A percentile compares a stretch with the other conserved stretches of the same genome.
Conservation (phyloP, 306 rosid genomes). For the Canavalia ensiformis region DNA sequence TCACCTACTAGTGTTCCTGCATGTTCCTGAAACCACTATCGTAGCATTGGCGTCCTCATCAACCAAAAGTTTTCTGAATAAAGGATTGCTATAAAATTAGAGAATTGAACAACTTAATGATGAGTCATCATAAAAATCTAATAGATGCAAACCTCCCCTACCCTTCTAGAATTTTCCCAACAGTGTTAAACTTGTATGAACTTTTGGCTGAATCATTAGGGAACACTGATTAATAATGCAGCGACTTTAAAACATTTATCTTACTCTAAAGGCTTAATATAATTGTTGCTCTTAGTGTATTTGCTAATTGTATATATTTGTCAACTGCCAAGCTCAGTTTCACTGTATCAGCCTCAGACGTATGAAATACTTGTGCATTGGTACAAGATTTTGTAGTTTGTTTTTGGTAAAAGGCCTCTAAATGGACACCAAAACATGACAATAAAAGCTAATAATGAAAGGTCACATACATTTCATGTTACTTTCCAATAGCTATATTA, state of each 20-base stretch:
- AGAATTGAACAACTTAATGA: constrained; percentile 4
- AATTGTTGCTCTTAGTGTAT: neutral
- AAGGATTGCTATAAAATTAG: constrained; percentile 7
- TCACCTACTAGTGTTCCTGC: constrained; percentile 53
- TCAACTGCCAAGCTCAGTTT: neutral
- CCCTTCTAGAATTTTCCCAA: neutral
- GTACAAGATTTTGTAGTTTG: too few species aligned
- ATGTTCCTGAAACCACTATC: constrained; percentile 97
- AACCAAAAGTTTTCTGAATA: constrained; percentile 72
- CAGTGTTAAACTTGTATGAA: neutral
- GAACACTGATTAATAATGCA: constrained; percentile 3
- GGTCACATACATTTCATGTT: too few species aligned
- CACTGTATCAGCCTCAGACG: neutral
- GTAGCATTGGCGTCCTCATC: constrained; percentile 96
- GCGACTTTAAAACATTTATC: constrained; percentile 7
- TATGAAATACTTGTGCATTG: neutral
- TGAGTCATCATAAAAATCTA: neutral
- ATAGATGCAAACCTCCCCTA: constrained; percentile 4
- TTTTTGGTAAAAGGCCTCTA: too few species aligned
- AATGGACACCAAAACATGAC: too few species aligned
- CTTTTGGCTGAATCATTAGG: neutral
- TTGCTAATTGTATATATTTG: neutral
- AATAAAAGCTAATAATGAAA: too few species aligned
- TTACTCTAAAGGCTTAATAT: neutral
- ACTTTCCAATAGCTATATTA: too few species aligned